Evolutionary conservation across 768 basidiomycete genomes (phyloP), one percentile per base, ranked within the genome.

Genomic region (Sporobolomyces phaffii): DNA sequence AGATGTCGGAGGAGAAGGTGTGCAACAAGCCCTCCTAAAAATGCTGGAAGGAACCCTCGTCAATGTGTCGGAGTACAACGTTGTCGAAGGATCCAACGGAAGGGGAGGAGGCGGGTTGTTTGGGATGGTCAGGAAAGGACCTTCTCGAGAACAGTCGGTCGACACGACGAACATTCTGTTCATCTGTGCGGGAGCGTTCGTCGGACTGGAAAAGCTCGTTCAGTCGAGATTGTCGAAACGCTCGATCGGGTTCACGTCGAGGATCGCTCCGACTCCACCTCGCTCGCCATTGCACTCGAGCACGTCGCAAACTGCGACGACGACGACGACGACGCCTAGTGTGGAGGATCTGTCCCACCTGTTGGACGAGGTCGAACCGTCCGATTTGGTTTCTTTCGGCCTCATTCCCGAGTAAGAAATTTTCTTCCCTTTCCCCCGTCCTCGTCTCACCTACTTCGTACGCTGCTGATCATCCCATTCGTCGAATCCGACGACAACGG

Each of bases 1-100:
- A 72, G 93, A 97, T 76, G 92, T 98, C 1, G 87, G 90, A 28
- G 93, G 93, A 14, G 92, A 96, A 81, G 93, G 93, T 38, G 93
- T 98, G 8, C 93, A 98, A 74, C 92, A 97, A 77, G 75, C 73
- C 11, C 82, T 96, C 22, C 79, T 96, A 7, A 83, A 93, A 59
- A 89, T 98, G 85, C 87, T 98, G 83, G 94, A 98, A 80, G 83
- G 51, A 78, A 83, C 38, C 78, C 83, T 65, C 77, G 80, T 49
- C 83, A 85, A 9, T 81, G 83, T 68, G 81, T 83, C 48, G 79
- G 80, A 57, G 80, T 82, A 50, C 79, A 56, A 56, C 54, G 54
- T 56, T 24, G 54, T 56, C 38, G 54, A 56, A 29, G 54, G 54
- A 41, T 78, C 67, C 49, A 79, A 59, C 62, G 74, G 51, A 75